A percentile compares a stretch with the other conserved stretches of the same genome.
Evolutionary conservation across 441 rosid genomes (phyloP).

Genomic region (Kokia cookei): DNA sequence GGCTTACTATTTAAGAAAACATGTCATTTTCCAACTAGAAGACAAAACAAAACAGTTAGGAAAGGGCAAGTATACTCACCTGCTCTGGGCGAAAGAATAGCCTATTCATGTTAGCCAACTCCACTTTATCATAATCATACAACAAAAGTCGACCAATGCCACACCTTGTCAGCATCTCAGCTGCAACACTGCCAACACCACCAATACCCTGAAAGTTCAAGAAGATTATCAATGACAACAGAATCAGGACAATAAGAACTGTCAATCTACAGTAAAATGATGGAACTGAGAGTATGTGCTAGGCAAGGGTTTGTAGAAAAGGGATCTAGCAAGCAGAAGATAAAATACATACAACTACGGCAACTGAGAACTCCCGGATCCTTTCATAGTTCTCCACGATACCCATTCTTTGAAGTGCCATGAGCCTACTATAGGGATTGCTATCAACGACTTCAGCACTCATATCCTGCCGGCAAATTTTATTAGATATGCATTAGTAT

Average conservation of each 20-base stretch:
- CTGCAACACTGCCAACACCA: slow-evolving; percentile 98
- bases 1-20: not conserved
- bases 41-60: not conserved
- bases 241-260: not conserved
- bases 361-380: slow-evolving; percentile 84
- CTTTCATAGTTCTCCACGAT: slow-evolving; percentile 86
- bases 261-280: not conserved
- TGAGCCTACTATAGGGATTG: slow-evolving; percentile 95
- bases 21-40: not conserved
- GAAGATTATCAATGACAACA: slow-evolving; percentile 1
- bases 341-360: slow-evolving; percentile 76
- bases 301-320: not conserved
- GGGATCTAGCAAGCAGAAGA: slow-evolving; percentile 16
- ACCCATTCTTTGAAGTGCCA: slow-evolving; percentile 99
- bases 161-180: slow-evolving; percentile 98
- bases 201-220: slow-evolving; percentile 68
- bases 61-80: slow-evolving; percentile 31
- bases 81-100: slow-evolving; percentile 96
- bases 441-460: slow-evolving; percentile 96
- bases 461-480: slow-evolving; percentile 56
- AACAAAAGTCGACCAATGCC: slow-evolving; percentile 94
- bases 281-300: not conserved
- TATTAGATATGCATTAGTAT: slow-evolving; percentile 1
- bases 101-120: slow-evolving; percentile 96
- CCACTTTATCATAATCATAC: slow-evolving; percentile 95